These are phyloP conservation scores for Chrysoporthe cubensis DNA, from an alignment of 2,329 filamentous ascomycete genomes.

Conservation along the genomic window DNA sequence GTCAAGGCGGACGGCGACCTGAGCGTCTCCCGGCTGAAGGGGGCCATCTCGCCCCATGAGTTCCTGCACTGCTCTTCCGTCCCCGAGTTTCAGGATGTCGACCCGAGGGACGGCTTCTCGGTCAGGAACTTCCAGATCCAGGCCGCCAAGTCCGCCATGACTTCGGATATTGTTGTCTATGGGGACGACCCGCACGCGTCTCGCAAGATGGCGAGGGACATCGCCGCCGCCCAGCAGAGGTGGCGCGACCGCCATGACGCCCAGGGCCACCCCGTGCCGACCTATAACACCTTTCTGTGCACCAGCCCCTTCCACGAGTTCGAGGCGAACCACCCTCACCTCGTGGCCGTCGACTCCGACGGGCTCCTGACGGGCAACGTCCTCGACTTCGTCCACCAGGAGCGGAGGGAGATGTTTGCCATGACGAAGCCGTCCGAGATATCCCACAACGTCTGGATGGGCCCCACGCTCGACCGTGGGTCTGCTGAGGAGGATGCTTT, in stretches of 20 bases:
- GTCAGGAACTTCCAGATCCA: slow-evolving; percentile 98
- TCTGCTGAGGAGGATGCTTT: slow-evolving; percentile 65
- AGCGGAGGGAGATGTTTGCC: slow-evolving; percentile 87
- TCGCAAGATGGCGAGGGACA: slow-evolving; percentile 66
- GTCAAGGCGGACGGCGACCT: slow-evolving; percentile 90
- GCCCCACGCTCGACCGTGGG: slow-evolving; percentile 77
- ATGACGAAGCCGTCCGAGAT: slow-evolving; percentile 94
- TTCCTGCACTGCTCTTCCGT: slow-evolving; percentile 60
- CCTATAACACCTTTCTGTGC: slow-evolving; percentile 85
- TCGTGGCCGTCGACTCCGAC: slow-evolving; percentile 75
- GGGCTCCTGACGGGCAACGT: slow-evolving; percentile 76
- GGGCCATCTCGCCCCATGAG: slow-evolving; percentile 82
- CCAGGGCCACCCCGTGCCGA: slow-evolving; percentile 57
- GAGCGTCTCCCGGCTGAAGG: slow-evolving; percentile 75
- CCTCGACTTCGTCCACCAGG: slow-evolving; percentile 87
- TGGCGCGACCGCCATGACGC: slow-evolving; percentile 71
- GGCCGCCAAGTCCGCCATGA: slow-evolving; percentile 80
- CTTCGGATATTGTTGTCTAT: slow-evolving; percentile 93
- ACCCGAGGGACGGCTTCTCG: slow-evolving; percentile 89
- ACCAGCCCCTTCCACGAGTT: slow-evolving; percentile 69
- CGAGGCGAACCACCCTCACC: slow-evolving; percentile 68
- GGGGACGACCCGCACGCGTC: slow-evolving; percentile 69
- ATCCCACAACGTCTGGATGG: slow-evolving; percentile 85
- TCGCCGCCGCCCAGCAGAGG: slow-evolving; percentile 75
- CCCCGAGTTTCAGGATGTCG: slow-evolving; percentile 76